These are phyloP conservation scores for Solanum tarapatanum DNA, from an alignment of 257 asterid genomes.

Conservation along the genomic window DNA sequence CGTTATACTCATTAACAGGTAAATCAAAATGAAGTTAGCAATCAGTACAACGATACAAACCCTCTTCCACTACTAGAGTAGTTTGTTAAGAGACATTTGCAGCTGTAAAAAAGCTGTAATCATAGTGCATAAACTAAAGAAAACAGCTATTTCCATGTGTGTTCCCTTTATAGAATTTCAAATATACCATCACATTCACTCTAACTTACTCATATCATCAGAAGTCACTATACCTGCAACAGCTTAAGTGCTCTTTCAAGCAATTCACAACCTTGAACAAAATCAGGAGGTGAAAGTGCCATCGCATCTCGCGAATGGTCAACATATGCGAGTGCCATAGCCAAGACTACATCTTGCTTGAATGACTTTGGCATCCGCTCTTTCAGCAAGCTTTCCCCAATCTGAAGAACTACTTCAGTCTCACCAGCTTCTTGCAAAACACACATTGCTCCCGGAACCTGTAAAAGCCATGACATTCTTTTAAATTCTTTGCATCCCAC, in stretches of 20 bases:
- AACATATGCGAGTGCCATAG: conserved; percentile 88
- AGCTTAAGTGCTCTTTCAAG: conserved; percentile 88
- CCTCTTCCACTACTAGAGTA: background rate
- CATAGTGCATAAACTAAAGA: background rate
- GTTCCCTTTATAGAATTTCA: background rate
- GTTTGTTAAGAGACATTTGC: background rate
- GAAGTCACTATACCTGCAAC: conserved; percentile 52
- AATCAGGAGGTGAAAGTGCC: conserved; percentile 79
- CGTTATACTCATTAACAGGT: background rate
- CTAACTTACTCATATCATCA: background rate
- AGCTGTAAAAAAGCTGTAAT: background rate
- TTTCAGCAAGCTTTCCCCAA: conserved; percentile 74
- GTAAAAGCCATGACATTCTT: background rate
- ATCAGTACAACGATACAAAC: background rate
- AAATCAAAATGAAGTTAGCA: background rate
- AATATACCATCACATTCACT: background rate
- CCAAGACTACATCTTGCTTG: conserved; percentile 88
- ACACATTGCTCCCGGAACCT: conserved; percentile 92
- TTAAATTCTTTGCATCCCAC: background rate
- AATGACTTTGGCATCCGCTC: conserved; percentile 86
- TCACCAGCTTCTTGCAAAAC: conserved; percentile 96
- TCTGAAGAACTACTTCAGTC: conserved; percentile 71
- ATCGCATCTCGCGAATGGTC: conserved; percentile 92
- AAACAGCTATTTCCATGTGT: background rate
- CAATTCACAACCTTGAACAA: conserved; percentile 73